A percentile compares a stretch with the other conserved stretches of the same genome.
These are phyloP conservation scores for Penicillium nordicum DNA, from an alignment of 2,329 filamentous ascomycete species.

Conservation along the genomic window DNA sequence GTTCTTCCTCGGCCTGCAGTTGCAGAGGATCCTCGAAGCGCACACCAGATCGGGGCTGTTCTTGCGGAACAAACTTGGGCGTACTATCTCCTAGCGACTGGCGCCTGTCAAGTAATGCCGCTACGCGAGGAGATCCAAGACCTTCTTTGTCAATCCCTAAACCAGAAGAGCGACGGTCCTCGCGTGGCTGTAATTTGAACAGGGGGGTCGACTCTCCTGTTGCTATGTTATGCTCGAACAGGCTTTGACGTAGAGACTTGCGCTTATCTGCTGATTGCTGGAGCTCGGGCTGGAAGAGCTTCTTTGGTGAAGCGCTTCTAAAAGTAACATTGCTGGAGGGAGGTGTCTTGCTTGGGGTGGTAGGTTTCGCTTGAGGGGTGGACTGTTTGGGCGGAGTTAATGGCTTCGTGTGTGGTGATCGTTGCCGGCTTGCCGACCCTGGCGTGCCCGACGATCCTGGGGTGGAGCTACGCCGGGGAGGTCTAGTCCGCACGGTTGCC, in stretches of 20 bases:
- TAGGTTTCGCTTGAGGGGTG: slow-evolving; percentile 47
- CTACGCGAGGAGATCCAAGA: slow-evolving; percentile 70
- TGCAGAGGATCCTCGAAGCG: slow-evolving; percentile 64
- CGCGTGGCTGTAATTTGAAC: slow-evolving; percentile 61
- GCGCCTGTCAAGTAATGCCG: slow-evolving; percentile 67
- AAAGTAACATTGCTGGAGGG: slow-evolving; percentile 47
- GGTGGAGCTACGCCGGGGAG: slow-evolving; percentile 49
- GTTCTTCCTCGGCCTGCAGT: slow-evolving; percentile 62
- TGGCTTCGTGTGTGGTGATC: slow-evolving; percentile 40
- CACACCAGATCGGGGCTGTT: slow-evolving; percentile 47
- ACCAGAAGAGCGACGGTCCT: slow-evolving; percentile 58
- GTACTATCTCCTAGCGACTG: slow-evolving; percentile 68
- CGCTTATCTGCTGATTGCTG: slow-evolving; percentile 37
- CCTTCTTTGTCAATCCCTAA: slow-evolving; percentile 67
- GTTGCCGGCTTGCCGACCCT: slow-evolving; percentile 35
- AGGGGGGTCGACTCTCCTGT: slow-evolving; percentile 61
- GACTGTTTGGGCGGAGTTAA: slow-evolving; percentile 40
- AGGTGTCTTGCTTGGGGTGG: slow-evolving; percentile 51
- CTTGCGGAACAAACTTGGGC: slow-evolving; percentile 59
- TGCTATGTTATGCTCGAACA: slow-evolving; percentile 55
- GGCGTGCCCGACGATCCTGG: slow-evolving; percentile 45
- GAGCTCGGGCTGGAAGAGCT: slow-evolving; percentile 45
- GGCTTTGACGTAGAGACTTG: slow-evolving; percentile 37
- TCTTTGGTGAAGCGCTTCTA: slow-evolving; percentile 50
- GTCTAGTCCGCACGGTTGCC: slow-evolving; percentile 49